phyloP scores from a whole-genome alignment of 2,329 filamentous ascomycete species.

The Botrytis cinerea region DNA sequence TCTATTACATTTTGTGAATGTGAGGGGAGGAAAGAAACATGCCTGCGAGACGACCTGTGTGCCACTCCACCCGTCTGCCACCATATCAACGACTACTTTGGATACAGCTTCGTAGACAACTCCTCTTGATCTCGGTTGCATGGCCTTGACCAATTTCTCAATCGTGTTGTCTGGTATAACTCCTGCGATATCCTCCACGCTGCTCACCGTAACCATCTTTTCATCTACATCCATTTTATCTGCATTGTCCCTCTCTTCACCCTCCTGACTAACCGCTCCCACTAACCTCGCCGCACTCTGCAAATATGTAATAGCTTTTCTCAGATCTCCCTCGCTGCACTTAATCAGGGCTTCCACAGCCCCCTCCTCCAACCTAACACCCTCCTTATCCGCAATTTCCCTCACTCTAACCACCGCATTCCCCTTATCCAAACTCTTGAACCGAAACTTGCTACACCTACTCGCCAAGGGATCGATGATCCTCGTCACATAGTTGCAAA shows the following conservation, averaged over 20 bases:
- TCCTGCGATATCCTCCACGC: constrained; percentile 92
- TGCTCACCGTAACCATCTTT: constrained; percentile 72
- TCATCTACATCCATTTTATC: constrained; percentile 51
- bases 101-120: constrained; percentile 73
- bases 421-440: constrained; percentile 89
- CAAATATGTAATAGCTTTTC: constrained; percentile 94
- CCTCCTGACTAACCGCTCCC: constrained; percentile 60
- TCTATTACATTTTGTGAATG: constrained; percentile 9
- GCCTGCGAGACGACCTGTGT: constrained; percentile 83
- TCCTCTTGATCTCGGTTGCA: constrained; percentile 68
- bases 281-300: constrained; percentile 92
- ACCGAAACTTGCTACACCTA: constrained; percentile 94
- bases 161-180: constrained; percentile 82
- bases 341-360: constrained; percentile 81
- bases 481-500: constrained; percentile 97
- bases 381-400: constrained; percentile 80
- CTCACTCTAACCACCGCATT: constrained; percentile 79
- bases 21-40: constrained; percentile 37
- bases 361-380: constrained; percentile 73
- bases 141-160: constrained; percentile 67
- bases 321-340: constrained; percentile 89
- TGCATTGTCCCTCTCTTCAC: constrained; percentile 44
- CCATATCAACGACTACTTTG: constrained; percentile 81
- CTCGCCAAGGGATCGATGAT: constrained; percentile 96
- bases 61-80: constrained; percentile 96